Percentiles rank a stretch among this genome's conserved stretches.
Conservation (phyloP, 768 basidiomycete genomes). For the Auriscalpium orientale region DNA sequence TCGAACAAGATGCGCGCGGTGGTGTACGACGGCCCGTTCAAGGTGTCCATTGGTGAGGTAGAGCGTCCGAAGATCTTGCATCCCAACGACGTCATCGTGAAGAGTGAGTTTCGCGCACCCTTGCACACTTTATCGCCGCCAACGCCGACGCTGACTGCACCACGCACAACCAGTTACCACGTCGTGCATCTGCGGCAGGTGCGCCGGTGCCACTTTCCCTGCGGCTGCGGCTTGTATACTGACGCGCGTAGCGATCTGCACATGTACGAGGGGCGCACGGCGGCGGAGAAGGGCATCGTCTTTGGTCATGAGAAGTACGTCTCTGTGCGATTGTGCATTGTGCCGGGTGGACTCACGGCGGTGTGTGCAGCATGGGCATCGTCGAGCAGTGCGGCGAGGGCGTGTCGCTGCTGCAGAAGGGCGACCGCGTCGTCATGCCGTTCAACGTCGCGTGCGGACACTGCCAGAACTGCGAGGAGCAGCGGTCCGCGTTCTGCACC, state of each 20-base stretch:
- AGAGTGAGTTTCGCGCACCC: constrained; percentile 29
- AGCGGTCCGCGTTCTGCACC: constrained; percentile 47
- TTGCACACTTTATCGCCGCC: too few species aligned
- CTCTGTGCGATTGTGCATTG: neutral
- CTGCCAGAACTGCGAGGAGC: constrained; percentile 49
- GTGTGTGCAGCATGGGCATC: constrained; percentile 36
- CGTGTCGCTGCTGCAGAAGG: constrained; percentile 44
- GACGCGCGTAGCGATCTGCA: constrained; percentile 35
- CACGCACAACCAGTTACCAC: constrained; percentile 19
- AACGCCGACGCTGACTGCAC: too few species aligned
- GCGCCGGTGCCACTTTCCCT: neutral
- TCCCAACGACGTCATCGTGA: constrained; percentile 47
- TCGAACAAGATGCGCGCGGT: constrained; percentile 38
- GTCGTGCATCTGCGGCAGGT: constrained; percentile 45
- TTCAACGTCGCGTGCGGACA: constrained; percentile 55
- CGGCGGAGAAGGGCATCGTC: constrained; percentile 39
- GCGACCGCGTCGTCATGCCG: constrained; percentile 54
- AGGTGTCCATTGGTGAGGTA: constrained; percentile 39
- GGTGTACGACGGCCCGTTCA: constrained; percentile 45
- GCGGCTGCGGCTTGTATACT: neutral
- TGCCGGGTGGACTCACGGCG: neutral
- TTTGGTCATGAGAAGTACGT: constrained; percentile 49
- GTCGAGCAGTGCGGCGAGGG: constrained; percentile 41
- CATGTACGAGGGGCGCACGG: constrained; percentile 52
- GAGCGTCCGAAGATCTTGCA: constrained; percentile 40